Evolutionary conservation across 192 early-diverging fungal species (phyloP).

Genomic region (Podila clonocystis): DNA sequence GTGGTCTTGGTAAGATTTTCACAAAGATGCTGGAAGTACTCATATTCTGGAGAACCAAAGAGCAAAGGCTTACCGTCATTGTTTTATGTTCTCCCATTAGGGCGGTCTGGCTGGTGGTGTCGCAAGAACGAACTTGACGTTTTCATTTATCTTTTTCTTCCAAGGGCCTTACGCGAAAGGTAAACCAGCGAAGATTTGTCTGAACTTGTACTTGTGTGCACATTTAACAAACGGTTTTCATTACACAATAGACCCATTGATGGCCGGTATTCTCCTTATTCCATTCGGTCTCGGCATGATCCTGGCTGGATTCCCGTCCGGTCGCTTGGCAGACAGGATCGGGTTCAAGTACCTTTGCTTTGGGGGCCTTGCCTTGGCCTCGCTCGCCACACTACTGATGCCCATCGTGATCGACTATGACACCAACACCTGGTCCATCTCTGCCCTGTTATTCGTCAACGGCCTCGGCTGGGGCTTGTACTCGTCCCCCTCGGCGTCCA

Average conservation of each 20-base stretch:
- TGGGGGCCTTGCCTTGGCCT: constrained; percentile 1
- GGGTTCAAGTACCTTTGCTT: constrained; percentile 15
- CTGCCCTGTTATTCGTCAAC: constrained; percentile 2
- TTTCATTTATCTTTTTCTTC: constrained; percentile 23
- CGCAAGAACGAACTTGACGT: constrained; percentile 17
- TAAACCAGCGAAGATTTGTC: too few species aligned
- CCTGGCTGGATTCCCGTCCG: constrained; percentile 10
- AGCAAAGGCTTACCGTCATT: too few species aligned
- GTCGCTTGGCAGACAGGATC: constrained; percentile 11
- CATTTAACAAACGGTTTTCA: too few species aligned
- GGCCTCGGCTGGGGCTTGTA: constrained; percentile 21
- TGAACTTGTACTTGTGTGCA: too few species aligned
- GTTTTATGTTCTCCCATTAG: too few species aligned
- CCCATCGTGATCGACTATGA: constrained; percentile 3
- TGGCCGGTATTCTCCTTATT: constrained; percentile 17
- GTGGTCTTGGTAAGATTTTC: constrained; percentile 6
- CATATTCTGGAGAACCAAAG: too few species aligned
- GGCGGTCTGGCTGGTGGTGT: constrained; percentile 21
- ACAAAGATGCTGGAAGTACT: too few species aligned
- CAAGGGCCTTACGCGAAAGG: constrained; percentile 12
- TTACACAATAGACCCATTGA: constrained; percentile 4
- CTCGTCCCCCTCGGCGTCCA: constrained; percentile 11
- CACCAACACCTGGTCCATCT: constrained; percentile 22
- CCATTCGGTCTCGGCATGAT: constrained; percentile 20
- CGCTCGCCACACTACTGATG: constrained; percentile 6